Evolutionary conservation across 305 asterid genomes (phyloP), one percentile per base, ranked within the genome.

Genomic region (Withania somnifera): DNA sequence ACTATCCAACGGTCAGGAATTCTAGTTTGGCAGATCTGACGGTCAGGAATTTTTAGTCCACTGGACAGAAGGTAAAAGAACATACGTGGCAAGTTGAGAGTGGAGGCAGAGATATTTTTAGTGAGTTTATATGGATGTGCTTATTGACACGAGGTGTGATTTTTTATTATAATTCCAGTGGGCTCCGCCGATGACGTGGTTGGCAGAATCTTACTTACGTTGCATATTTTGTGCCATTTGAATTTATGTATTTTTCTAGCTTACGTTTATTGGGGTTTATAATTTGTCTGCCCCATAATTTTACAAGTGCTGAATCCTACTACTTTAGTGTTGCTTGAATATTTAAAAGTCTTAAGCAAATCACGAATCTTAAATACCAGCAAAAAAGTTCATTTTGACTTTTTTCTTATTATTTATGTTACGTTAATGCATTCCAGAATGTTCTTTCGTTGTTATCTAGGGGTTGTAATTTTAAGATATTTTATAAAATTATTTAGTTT

Each of bases 41-140:
- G 93, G 90, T 30, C 1, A 9, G 19, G 19, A 3, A 22, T 5
- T 0, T 7, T 4, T 15, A 22, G 47, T 32, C 88, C 81, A 85
- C 88, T 93, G 97, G 95, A 84, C 77, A 56, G 63, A 2, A 13
- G 20, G 53, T 19, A 11, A 20, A 22, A 22, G 66, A 36, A 71
- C 79, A 63, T 26, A 83, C 90, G 91, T 91, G 97, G 92, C 88
- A 57, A 14, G 79, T 36, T 77, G 38, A 82, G 86, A 87, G 86
- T 88, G 90, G 93, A 80, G 82, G 87, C 40, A 68, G 54, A 76
- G 89, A 89, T 90, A 90, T 91, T 87, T 87, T n/a, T 8, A 2
- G 30, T 28, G 20, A 78, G 11, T 32, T 52, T 77, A 61, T 77
- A 61, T 83, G 91, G 96, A 86, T 88, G 78, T 71, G 66, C 75